phyloP scores from a whole-genome alignment of 352 stramenopile species.

The Phytopythium chamaehyphon region DNA sequence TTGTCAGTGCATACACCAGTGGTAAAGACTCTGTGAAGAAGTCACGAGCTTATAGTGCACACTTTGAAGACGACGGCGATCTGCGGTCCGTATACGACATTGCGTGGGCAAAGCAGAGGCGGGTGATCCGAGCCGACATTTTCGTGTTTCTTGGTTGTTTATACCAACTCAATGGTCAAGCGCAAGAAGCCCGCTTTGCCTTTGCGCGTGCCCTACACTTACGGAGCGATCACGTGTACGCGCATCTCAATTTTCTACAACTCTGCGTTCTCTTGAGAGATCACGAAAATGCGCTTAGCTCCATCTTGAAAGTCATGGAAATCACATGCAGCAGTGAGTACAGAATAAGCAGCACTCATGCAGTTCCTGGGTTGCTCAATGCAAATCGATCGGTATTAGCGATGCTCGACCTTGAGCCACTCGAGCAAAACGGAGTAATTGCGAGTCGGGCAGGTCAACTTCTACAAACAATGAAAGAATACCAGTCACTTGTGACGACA shows the following conservation, averaged over 20 bases:
- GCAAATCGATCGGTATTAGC: conserved; percentile 15
- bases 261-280: conserved; percentile 25
- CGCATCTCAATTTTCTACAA: conserved; percentile 46
- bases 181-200: conserved; percentile 12
- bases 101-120: conserved; percentile 27
- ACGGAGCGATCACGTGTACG: conserved; percentile 32
- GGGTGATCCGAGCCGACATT: conserved; percentile 36
- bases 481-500: conserved; percentile 27
- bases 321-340: conserved; percentile 10
- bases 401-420: conserved; percentile 15
- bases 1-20: not conserved
- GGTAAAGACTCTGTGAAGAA: not conserved
- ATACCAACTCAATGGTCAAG: conserved; percentile 33
- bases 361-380: conserved; percentile 15
- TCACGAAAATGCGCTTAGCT: conserved; percentile 36
- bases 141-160: conserved; percentile 30
- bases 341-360: not conserved
- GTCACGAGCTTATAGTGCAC: not conserved
- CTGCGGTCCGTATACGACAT: conserved; percentile 8
- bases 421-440: conserved; percentile 7
- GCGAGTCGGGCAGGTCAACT: conserved; percentile 13
- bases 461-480: conserved; percentile 30
- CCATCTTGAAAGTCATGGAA: conserved; percentile 27
- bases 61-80: conserved; percentile 15
- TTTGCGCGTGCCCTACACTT: conserved; percentile 29